Base-by-base conservation (phyloP, 1,284 basidiomycete species). In the Rugosomyces carneus region DNA sequence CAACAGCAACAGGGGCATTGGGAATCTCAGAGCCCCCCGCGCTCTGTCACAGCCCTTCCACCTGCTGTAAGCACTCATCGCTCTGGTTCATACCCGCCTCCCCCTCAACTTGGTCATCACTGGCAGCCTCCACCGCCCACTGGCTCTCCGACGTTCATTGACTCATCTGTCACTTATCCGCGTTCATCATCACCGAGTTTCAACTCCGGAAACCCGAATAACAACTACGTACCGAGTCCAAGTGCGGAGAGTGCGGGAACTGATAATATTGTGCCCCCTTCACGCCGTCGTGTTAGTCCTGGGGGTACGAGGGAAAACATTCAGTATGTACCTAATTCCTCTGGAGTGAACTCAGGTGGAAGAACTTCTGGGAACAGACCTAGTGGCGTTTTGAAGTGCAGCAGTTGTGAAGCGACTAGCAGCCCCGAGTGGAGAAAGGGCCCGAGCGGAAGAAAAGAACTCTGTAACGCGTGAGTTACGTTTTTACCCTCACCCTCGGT, bases 371-470 rank as follows among this genome's bases (percentile, higher is more conserved):
- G 67, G 18, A 83, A 81, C 50, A 77, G 89, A 10, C 89, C 89
- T 0, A 75, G 77, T 27, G 87, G 90, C 4, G 71, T 90, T 8
- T 67, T 78, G 42, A 79, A 79, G 54, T 95, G 92, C 65, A 77
- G 84, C 11, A 89, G 84, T 57, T 95, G 92, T 66, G 88, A 84
- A 61, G 86, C 75, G 18, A 86, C 81, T 10, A 81, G 84, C 43
- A 92, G 88, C 56, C 93, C 93, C 0, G 94, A 97, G 64, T 97
- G 93, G 93, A 74, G 93, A 58, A 93, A 95, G 64, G 91, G 87
- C 13, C 86, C 87, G 45, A 89, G 78, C 57, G 92, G 92, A 13
- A 86, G 89, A 64, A 94, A 94, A 69, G 89, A 93, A 62, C 71
- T 95, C 38, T 95, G 92, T 65, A 95, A 95, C 67, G 92, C 92